Evolutionary conservation across 345 rosid species (phyloP), one percentile per base, ranked within the genome.

Genomic region (Syzygium grande): DNA sequence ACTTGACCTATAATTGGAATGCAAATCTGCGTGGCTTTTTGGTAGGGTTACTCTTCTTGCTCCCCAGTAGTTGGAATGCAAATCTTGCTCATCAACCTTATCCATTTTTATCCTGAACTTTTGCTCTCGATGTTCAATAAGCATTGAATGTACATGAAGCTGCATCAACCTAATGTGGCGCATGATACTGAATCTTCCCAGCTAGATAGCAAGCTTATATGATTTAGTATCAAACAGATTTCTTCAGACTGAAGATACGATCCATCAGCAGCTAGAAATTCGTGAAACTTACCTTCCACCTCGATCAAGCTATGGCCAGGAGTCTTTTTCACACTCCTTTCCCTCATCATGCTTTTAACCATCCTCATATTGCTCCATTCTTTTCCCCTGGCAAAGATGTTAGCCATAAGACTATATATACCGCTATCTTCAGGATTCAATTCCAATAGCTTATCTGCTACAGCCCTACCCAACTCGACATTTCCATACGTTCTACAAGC

Each of bases 221-320:
- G 87, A 84, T 88, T 52, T 16, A 92, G 80, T 29, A 83, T 86
- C 86, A 16, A 87, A 43, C 87, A 85, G 78, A 92, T 90, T 25
- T 63, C 88, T 84, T 91, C 87, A 51, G 88, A 84, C 43, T 51
- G 87, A 3, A 87, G 91, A 46, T 90, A 91, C 4, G 90, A 90
- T 85, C 84, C 89, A 86, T 92, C 92, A 25, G 88, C 90, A 46
- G 91, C 92, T 80, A 89, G 86, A 85, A 90, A 92, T 73, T 90
- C 91, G 80, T 90, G 92, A 83, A 91, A 88, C 88, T 89, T 49
- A 19, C 92, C 90, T 23, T 88, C 90, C 55, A 90, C 84, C 86
- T 92, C 91, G 52, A 91, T 88, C 88, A 88, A 86, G 92, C 92
- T 92, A 86, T 84, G 91, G 19, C 94, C 94, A 30, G 94, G 92